Base-by-base conservation (phyloP, 208 protist species). In the Crithidia expoeki region DNA sequence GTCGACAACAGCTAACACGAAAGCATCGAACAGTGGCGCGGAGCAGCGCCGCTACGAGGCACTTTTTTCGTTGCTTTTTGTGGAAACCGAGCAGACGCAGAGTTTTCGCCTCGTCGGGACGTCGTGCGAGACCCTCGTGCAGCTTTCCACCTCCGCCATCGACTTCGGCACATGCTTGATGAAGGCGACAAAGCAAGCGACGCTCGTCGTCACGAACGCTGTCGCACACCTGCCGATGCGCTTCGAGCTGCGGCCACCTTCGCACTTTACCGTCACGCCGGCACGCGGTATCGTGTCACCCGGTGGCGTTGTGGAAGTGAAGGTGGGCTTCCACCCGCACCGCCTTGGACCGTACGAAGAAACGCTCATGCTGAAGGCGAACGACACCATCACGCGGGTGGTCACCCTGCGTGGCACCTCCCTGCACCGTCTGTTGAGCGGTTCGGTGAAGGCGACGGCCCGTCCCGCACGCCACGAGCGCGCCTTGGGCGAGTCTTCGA, bases 1-100 rank as follows among this genome's bases (percentile, higher is more conserved):
- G 11, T 2, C 23, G 1, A 36, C 51, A 10, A 6, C 27, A 28
- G 12, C 27, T 42, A 55, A 27, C 30, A 19, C 17, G n/a, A 28
- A 14, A 4, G n/a, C 25, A 38, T 62, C 32, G 32, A 21, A 25
- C 44, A 38, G 28, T 1, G 25, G 49, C 17, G 68, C 78, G 4
- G 65, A 75, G 52, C 23, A 76, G 30, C 75, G 38, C 44, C 71
- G 76, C 60, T 94, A 84, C 74, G 85, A 94, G 51, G 79, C 51
- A 7, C 79, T 93, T 53, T 97, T 87, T 76, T 86, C 83, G 28
- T 64, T 95, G 7, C 70, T 94, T 11, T 89, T 95, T 58, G 88
- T 97, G 9, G 92, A 97, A 74, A 94, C 87, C 52, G 92, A 93
- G 79, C 82, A 95, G 74, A 84, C 74, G 56, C 83, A 94, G 65